phyloP scores from a whole-genome alignment of 345 rosid species.

The Draba incana region DNA sequence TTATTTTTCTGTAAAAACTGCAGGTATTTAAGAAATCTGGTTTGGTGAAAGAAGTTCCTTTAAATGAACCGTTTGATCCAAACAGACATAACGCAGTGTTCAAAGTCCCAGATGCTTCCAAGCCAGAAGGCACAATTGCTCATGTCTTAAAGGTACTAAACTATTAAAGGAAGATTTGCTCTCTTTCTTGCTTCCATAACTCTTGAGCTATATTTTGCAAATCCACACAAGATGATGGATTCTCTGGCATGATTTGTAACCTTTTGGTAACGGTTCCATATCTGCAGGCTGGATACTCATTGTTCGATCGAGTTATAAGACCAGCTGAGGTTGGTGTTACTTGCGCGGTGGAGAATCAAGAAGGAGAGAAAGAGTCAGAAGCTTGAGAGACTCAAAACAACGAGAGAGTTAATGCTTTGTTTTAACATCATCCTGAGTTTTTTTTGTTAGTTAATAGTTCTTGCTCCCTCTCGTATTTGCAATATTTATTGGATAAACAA shows the following conservation, averaged over 20 bases:
- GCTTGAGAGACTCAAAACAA: constrained; percentile 40
- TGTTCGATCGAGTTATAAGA: constrained; percentile 78
- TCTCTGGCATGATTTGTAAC: constrained; percentile 4
- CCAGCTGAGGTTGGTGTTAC: constrained; percentile 98
- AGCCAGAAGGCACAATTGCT: constrained; percentile 85
- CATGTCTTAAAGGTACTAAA: constrained; percentile 75
- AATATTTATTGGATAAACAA: constrained; percentile 32
- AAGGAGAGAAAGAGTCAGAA: constrained; percentile 41
- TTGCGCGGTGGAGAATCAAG: constrained; percentile 47
- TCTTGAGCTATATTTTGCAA: not conserved
- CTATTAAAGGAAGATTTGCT: not conserved
- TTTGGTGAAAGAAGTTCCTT: constrained; percentile 72
- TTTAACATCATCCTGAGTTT: constrained; percentile 20
- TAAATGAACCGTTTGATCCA: constrained; percentile 86
- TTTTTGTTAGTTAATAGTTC: not conserved
- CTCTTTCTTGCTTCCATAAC: constrained; percentile 19
- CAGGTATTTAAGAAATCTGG: constrained; percentile 83
- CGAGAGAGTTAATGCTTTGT: constrained; percentile 10
- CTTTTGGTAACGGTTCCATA: constrained; percentile 1
- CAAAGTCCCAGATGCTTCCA: constrained; percentile 78
- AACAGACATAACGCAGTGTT: constrained; percentile 83
- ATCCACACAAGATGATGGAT: not conserved
- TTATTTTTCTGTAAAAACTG: constrained; percentile 12
- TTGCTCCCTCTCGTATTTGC: not conserved
- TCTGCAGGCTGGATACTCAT: constrained; percentile 77